A percentile compares a stretch with the other conserved stretches of the same genome.
Evolutionary conservation across 2,329 filamentous ascomycete species (phyloP).

Genomic region (Epichloe scottii): DNA sequence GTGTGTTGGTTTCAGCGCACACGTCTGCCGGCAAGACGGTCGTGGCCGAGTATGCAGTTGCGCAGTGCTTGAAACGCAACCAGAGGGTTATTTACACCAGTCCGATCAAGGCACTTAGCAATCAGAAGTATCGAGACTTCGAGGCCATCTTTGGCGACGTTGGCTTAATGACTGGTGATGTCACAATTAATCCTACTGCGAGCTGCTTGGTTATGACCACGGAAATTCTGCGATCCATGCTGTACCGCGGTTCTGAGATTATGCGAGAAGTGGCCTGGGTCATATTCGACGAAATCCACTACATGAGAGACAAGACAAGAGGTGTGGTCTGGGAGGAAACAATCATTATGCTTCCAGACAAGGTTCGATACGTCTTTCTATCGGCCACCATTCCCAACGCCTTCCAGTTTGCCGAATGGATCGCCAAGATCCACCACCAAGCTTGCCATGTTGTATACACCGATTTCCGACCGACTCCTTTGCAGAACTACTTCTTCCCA

Average conservation of each 20-base stretch:
- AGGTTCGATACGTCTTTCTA: slow-evolving; percentile 96
- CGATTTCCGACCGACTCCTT: slow-evolving; percentile 88
- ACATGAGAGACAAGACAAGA: slow-evolving; percentile 85
- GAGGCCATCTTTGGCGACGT: slow-evolving; percentile 92
- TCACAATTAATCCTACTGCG: slow-evolving; percentile 96
- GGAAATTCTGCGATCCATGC: slow-evolving; percentile 96
- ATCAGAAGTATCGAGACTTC: slow-evolving; percentile 98
- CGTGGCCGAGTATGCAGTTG: slow-evolving; percentile 95
- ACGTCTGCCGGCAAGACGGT: slow-evolving; percentile 98
- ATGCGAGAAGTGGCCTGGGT: slow-evolving; percentile 99
- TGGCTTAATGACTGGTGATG: slow-evolving; percentile 96
- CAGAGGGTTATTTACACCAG: slow-evolving; percentile 98
- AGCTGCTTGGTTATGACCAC: slow-evolving; percentile 99
- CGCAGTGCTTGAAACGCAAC: slow-evolving; percentile 92
- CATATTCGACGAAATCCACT: slow-evolving; percentile 96
- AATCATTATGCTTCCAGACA: slow-evolving; percentile 93
- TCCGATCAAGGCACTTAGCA: slow-evolving; percentile 96
- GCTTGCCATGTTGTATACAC: slow-evolving; percentile 99
- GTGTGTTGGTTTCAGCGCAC: slow-evolving; percentile 91
- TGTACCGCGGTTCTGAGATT: slow-evolving; percentile 96
- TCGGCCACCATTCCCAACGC: slow-evolving; percentile 98
- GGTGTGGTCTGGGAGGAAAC: slow-evolving; percentile 99
- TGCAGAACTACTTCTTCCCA: slow-evolving; percentile 98
- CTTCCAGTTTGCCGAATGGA: slow-evolving; percentile 99
- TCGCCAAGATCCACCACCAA: slow-evolving; percentile 93